Base-by-base conservation (phyloP, 768 basidiomycete genomes). In the Cyathus striatus region DNA sequence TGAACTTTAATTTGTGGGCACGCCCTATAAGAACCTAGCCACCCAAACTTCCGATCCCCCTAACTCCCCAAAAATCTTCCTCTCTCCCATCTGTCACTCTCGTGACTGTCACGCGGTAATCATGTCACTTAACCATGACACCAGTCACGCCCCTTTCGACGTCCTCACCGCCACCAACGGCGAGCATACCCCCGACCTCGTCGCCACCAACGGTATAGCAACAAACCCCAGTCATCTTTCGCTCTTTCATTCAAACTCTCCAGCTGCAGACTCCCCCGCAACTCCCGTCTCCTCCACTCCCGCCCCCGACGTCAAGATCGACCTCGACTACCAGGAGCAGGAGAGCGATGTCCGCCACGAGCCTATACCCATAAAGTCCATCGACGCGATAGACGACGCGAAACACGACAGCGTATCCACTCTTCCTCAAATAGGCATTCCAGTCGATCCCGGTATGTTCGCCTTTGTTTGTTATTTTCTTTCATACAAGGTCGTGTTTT, bases 1-100 rank as follows among this genome's bases (percentile, higher is more conserved):
- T 70, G 82, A 86, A 86, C 82, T 81, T 86, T 84, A 85, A 81
- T 75, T 86, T 76, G 69, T 68, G 69, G 9, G 27, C 9, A 30
- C 27, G 70, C 73, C 72, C 79, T 86, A 86, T 86, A 86, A 86
- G 83, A 82, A 79, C 81, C 73, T 78, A 78, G 75, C 70, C 70
- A 70, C 66, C 70, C 27, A 30, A 30, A 30, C 27, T 70, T 74
- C 69, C 66, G 72, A 76, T 75, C 73, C 72, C 75, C 78, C 81
- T 81, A 76, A 78, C 70, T 78, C 80, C 76, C 77, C 74, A 80
- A 81, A 81, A 83, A 79, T 78, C 75, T 75, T 74, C 74, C 78
- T 73, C 63, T 63, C 67, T 67, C 66, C 52, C 38, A 62, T 58
- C 49, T 57, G 77, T 79, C 73, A 79, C 78, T 63, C 72, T n/a